phyloP scores from a whole-genome alignment of 2,329 filamentous ascomycete genomes.

The Botrytis porri region DNA sequence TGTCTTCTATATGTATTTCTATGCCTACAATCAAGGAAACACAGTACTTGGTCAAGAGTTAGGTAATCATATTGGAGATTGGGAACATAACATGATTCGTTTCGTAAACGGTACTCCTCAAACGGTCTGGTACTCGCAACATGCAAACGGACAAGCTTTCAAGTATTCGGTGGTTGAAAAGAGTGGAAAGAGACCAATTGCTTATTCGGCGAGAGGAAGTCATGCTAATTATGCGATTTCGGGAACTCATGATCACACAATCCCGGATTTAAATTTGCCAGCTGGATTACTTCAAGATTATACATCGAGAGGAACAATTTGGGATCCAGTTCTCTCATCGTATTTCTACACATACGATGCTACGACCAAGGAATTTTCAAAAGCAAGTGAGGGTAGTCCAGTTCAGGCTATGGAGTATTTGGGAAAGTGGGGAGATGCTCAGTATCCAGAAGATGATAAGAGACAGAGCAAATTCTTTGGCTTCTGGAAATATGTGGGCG shows the following conservation, averaged over 20 bases:
- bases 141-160: constrained; percentile 61
- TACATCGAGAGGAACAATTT: constrained; percentile 52
- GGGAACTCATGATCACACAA: constrained; percentile 61
- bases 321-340: constrained; percentile 57
- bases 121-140: constrained; percentile 62
- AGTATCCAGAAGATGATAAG: constrained; percentile 51
- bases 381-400: constrained; percentile 41
- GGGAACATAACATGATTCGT: constrained; percentile 67
- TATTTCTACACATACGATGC: constrained; percentile 55
- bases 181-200: constrained; percentile 50
- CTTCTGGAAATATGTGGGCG: constrained; percentile 50
- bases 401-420: constrained; percentile 54
- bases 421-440: constrained; percentile 61
- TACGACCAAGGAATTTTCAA: constrained; percentile 29
- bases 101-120: constrained; percentile 55
- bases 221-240: constrained; percentile 63
- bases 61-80: constrained; percentile 58
- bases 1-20: constrained; percentile 40
- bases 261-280: constrained; percentile 58
- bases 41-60: constrained; percentile 36
- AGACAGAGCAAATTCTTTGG: constrained; percentile 42
- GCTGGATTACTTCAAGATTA: constrained; percentile 52
- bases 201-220: constrained; percentile 57
- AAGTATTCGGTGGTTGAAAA: constrained; percentile 55
- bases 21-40: constrained; percentile 38